phyloP scores from a whole-genome alignment of 441 rosid genomes.

The Dalechampia spathulata region DNA sequence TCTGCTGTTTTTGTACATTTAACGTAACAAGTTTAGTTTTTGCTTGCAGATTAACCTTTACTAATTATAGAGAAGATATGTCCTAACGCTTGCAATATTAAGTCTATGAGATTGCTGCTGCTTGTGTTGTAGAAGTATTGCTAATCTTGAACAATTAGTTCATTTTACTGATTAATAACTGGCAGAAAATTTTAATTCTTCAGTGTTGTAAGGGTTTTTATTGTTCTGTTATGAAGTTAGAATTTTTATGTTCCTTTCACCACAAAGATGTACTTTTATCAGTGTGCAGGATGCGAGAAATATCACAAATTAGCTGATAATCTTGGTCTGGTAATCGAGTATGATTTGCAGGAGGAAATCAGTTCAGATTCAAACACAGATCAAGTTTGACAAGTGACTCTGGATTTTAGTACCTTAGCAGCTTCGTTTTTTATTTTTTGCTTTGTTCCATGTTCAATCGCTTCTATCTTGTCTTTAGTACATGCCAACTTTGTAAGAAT shows the following conservation, averaged over 20 bases:
- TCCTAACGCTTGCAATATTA: not conserved
- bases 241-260: conserved; percentile 11
- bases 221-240: conserved; percentile 4
- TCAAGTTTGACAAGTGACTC: conserved; percentile 30
- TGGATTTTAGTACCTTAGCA: conserved; percentile 2
- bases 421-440: not conserved
- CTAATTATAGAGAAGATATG: too few relatives aligned
- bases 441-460: not conserved
- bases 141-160: too few relatives aligned
- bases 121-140: not conserved
- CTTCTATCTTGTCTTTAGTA: conserved; percentile 11
- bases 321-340: conserved; percentile 79
- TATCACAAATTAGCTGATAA: conserved; percentile 89
- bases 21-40: too few relatives aligned
- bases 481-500: conserved; percentile 12
- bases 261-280: conserved; percentile 21
- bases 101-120: not conserved
- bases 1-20: too few relatives aligned
- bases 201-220: conserved; percentile 3
- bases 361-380: conserved; percentile 33
- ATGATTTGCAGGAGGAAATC: conserved; percentile 53
- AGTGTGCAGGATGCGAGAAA: conserved; percentile 86
- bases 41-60: too few relatives aligned
- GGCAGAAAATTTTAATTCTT: conserved; percentile 1
- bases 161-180: too few relatives aligned